Evolutionary conservation across 495 filamentous ascomycete genomes (phyloP), one percentile per base, ranked within the genome.

Genomic region (Penicillium herquei): DNA sequence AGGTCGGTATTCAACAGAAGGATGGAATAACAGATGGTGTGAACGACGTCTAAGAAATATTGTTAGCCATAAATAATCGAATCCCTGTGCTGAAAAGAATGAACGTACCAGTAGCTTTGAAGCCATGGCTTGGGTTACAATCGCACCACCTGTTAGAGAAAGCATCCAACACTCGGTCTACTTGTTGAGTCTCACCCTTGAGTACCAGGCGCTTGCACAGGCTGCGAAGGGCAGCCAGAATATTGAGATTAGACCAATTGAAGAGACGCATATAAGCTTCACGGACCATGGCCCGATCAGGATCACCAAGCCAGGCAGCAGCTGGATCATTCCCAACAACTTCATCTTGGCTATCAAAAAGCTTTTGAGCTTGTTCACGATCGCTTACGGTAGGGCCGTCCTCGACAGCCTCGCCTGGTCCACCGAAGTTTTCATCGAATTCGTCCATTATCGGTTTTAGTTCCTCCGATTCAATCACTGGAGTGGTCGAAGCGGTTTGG

Each of bases 21-120:
- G 49, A 99, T 79, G 4, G 94, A 98, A 70, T 97, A 99, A 66
- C 90, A 93, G 56, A 99, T 93, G 8, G 95, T 98, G 65, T 98
- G 92, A 11, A 99, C 92, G 47, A 99, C 87, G 71, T 98, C 93
- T 91, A 37, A 49, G 6, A 18, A 49, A 26, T 26, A 53, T 61
- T 58, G 70, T 41, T 30, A 37, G 21, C 9, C 9, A 32, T 46
- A 7, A 41, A 18, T 21, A 14, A 39, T 10, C 1, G 47, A n/a
- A 40, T 26, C 11, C 11, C 37, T 5, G 6, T 43, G 35, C 31
- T 33, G 31, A 1, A 55, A 13, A 9, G 16, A 6, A 6, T 8
- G 13, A 26, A 65, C 85, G 71, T 80, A 95, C 91, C 91, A 55
- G 75, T 80, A 42, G 85, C 84, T 69, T 94, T 98, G 81, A 98